Base-by-base conservation (phyloP, 352 stramenopile species). In the Globisporangium viniferum region DNA sequence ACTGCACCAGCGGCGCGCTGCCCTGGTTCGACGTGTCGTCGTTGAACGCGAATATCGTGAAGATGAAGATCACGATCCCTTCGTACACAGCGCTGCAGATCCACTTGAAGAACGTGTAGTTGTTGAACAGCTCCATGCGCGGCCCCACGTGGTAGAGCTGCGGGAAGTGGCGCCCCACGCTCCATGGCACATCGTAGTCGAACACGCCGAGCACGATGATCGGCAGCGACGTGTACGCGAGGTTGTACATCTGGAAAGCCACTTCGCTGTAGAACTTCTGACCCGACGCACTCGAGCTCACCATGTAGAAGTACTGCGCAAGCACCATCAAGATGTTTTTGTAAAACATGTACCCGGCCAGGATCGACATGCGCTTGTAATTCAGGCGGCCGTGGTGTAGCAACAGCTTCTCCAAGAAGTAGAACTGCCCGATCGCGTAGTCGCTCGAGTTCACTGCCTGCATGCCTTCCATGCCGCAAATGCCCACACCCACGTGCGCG, bases 291-390 rank as follows among this genome's bases (percentile, higher is more conserved):
- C 93, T 94, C 62, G 89, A 98, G 62, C 82, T 95, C 61, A 98
- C 85, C 76, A 92, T 97, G 77, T 93, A 92, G 53, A 96, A 92
- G 75, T 98, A 98, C 73, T 99, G 79, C 57, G 77, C 73, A 36
- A 89, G 72, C 61, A 95, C 91, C 71, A 98, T 87, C 29, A 95
- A 79, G 66, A 98, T 96, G 78, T 99, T 99, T 77, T 99, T 99
- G 92, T 99, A 99, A 74, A 99, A 99, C 70, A 98, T 98, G 75
- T 98, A 99, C 6, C 97, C 84, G 24, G 97, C 88, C 24, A 98
- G 80, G 60, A 93, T 95, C 29, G 86, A 88, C 77, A 98, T 97
- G 56, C 98, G 95, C 68, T 96, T 93, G 74, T 99, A 99, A 78
- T 99, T 98, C 85, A 97, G 94, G 36, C 97, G 89, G 15, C 98